phyloP scores from a whole-genome alignment of 768 basidiomycete species.

The Clavaria fumosa region DNA sequence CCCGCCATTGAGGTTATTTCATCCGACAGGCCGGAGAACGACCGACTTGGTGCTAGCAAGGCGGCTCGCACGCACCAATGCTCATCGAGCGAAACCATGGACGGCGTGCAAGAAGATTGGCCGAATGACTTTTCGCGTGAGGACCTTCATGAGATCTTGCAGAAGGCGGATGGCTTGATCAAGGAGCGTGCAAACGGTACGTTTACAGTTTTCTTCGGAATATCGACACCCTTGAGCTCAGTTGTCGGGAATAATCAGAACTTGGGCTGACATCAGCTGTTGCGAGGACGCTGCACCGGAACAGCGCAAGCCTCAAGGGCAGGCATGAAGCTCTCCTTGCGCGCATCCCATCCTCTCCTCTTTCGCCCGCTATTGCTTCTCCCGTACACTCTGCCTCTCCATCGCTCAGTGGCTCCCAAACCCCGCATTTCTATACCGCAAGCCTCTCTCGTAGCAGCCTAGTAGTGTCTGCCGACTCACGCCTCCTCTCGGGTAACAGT shows the following conservation, averaged over 20 bases:
- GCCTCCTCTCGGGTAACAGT: conserved; percentile 14
- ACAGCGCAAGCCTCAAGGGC: conserved; percentile 49
- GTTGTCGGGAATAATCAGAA: no score
- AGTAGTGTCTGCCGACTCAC: no score
- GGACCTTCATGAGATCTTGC: conserved; percentile 52
- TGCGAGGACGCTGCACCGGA: conserved; percentile 54
- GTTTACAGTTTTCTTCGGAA: conserved; percentile 19
- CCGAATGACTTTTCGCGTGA: conserved; percentile 52
- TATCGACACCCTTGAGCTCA: no score
- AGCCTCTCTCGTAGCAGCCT: conserved; percentile 20
- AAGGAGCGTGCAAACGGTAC: conserved; percentile 62
- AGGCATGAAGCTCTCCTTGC: conserved; percentile 61
- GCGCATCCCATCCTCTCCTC: conserved; percentile 37
- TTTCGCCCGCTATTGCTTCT: conserved; percentile 20
- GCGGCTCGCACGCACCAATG: conserved; percentile 8
- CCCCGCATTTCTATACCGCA: conserved; percentile 10
- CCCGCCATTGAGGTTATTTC: conserved; percentile 25
- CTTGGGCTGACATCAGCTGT: conserved; percentile 51
- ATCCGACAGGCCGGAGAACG: conserved; percentile 12
- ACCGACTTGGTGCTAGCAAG: conserved; percentile 8
- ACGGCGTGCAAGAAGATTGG: conserved; percentile 26
- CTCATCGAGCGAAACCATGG: conserved; percentile 8
- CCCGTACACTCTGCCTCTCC: conserved; percentile 21
- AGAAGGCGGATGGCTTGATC: conserved; percentile 62
- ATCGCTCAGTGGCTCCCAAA: conserved; percentile 2